Percentiles rank a stretch among this genome's conserved stretches.
Evolutionary conservation across 768 basidiomycete genomes (phyloP).

Genomic region (Rhodosporidiobolus odoratus): DNA sequence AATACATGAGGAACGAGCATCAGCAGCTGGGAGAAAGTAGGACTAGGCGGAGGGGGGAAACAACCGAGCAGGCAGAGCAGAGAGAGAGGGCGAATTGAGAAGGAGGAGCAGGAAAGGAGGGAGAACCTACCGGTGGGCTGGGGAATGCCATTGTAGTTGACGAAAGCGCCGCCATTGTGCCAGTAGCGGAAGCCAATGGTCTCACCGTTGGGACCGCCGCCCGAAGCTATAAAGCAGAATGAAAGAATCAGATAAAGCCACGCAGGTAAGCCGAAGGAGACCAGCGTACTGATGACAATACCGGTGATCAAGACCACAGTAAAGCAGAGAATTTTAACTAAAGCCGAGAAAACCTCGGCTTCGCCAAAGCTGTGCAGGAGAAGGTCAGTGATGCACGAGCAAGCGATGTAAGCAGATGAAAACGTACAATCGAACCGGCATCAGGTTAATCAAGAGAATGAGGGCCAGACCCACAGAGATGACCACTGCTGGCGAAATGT

Average conservation of each 20-base stretch:
- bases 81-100: too few species aligned
- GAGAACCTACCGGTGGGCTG: not conserved
- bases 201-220: slow-evolving; percentile 57
- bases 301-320: slow-evolving; percentile 45
- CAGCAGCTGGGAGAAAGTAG: too few species aligned
- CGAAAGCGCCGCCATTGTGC: slow-evolving; percentile 42
- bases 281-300: slow-evolving; percentile 36
- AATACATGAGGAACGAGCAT: not conserved
- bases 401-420: slow-evolving; percentile 45
- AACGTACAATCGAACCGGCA: slow-evolving; percentile 58
- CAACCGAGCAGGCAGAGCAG: too few species aligned
- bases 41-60: too few species aligned
- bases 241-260: not conserved
- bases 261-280: slow-evolving; percentile 41
- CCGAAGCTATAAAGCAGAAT: slow-evolving; percentile 48
- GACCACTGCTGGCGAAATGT: slow-evolving; percentile 12
- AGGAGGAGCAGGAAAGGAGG: not conserved
- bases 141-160: slow-evolving; percentile 11
- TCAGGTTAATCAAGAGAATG: slow-evolving; percentile 58
- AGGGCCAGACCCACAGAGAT: slow-evolving; percentile 61
- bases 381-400: slow-evolving; percentile 50
- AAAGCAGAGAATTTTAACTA: slow-evolving; percentile 43
- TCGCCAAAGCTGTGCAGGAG: slow-evolving; percentile 40
- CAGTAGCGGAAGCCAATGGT: slow-evolving; percentile 52
- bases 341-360: slow-evolving; percentile 29